Evolutionary conservation across 768 basidiomycete species (phyloP).

Genomic region (Tylopilus subfusipes): DNA sequence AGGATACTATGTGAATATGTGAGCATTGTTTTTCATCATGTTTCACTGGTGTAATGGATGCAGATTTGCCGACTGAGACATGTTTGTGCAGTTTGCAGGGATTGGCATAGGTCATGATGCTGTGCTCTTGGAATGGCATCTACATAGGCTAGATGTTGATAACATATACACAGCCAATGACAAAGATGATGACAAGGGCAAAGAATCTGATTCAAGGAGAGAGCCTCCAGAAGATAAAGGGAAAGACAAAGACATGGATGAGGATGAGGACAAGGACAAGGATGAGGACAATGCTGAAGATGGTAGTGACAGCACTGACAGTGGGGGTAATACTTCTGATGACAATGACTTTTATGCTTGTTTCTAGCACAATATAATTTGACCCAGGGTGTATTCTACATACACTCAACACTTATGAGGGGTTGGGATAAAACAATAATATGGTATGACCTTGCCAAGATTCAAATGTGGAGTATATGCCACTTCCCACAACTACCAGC

Average conservation of each 20-base stretch:
- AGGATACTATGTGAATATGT: not conserved
- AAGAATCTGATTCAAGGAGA: not conserved
- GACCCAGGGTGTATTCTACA: too few relatives aligned
- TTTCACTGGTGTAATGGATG: not conserved
- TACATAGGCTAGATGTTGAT: not conserved
- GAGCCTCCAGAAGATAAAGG: not conserved
- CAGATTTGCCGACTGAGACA: conserved; percentile 9
- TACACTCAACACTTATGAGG: too few relatives aligned
- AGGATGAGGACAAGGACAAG: too few relatives aligned
- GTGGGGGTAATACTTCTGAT: not conserved
- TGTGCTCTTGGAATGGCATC: not conserved
- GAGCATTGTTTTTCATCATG: not conserved
- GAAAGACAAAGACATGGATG: too few relatives aligned
- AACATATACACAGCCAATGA: not conserved
- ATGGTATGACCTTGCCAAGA: too few relatives aligned
- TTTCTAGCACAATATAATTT: not conserved
- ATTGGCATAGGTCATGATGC: conserved; percentile 3
- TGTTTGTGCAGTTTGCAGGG: conserved; percentile 1
- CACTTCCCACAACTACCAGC: too few relatives aligned
- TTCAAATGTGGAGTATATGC: too few relatives aligned
- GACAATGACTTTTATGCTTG: not conserved
- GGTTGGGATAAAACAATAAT: too few relatives aligned
- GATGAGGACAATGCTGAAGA: not conserved
- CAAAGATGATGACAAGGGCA: not conserved
- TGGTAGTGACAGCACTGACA: not conserved